Conservation (phyloP, 495 filamentous ascomycete species). For the Penicillium robsamsonii region DNA sequence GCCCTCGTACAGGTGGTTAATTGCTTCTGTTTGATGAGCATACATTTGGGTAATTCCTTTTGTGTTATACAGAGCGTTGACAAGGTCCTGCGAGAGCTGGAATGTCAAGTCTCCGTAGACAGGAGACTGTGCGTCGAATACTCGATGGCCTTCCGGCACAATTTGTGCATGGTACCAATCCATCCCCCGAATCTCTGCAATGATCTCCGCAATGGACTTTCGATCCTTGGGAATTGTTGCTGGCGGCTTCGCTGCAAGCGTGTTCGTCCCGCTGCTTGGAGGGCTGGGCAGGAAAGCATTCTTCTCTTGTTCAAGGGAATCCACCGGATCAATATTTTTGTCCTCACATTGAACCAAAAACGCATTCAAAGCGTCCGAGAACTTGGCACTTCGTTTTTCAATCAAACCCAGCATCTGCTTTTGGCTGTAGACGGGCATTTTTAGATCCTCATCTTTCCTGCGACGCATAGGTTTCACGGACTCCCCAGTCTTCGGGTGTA, state of each 20-base stretch:
- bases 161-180: constrained; percentile 92
- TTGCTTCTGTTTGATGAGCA: constrained; percentile 90
- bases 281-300: constrained; percentile 46
- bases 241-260: constrained; percentile 47
- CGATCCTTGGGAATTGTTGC: constrained; percentile 77
- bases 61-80: constrained; percentile 92
- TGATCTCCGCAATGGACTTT: constrained; percentile 78
- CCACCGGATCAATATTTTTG: constrained; percentile 64
- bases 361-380: constrained; percentile 68
- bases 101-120: constrained; percentile 85
- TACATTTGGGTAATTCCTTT: constrained; percentile 85
- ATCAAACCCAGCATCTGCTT: constrained; percentile 89
- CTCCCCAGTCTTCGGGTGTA: constrained; percentile 67
- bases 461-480: constrained; percentile 60
- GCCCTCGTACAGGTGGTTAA: constrained; percentile 82
- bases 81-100: constrained; percentile 80
- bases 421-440: constrained; percentile 91
- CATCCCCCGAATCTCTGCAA: constrained; percentile 75
- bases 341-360: constrained; percentile 75
- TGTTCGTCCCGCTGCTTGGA: constrained; percentile 47
- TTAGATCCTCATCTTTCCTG: constrained; percentile 74
- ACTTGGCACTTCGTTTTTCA: constrained; percentile 87
- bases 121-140: constrained; percentile 83
- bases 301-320: constrained; percentile 53
- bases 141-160: constrained; percentile 88